These are phyloP conservation scores for Neurospora sp. DNA, from an alignment of 495 filamentous ascomycete species.

Conservation along the genomic window DNA sequence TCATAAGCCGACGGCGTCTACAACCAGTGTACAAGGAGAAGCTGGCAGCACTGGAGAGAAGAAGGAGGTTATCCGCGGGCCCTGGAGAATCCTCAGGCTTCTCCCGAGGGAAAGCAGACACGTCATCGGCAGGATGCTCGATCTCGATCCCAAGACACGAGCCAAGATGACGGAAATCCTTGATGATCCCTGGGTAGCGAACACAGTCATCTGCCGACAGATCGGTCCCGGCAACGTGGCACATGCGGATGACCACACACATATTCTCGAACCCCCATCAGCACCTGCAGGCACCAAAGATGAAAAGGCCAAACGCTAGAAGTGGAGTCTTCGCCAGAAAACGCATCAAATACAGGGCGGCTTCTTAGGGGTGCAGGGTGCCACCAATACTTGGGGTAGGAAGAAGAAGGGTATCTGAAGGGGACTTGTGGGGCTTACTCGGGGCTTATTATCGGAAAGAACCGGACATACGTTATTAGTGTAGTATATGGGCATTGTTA, in stretches of 20 bases:
- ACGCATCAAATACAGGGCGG: not conserved
- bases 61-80: slow-evolving; percentile 78
- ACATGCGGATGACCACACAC: slow-evolving; percentile 40
- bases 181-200: slow-evolving; percentile 79
- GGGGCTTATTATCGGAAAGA: not conserved
- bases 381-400: not conserved
- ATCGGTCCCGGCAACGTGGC: slow-evolving; percentile 32
- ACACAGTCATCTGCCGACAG: slow-evolving; percentile 51
- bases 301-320: not conserved
- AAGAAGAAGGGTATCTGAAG: not conserved
- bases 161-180: slow-evolving; percentile 79
- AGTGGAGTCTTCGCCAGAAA: not conserved
- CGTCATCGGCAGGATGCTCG: slow-evolving; percentile 88
- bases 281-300: slow-evolving; percentile 10
- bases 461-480: not conserved
- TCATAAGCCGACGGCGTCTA: slow-evolving; percentile 2
- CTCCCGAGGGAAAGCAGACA: slow-evolving; percentile 82
- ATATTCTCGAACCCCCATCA: slow-evolving; percentile 44
- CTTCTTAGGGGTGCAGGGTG: not conserved
- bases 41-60: slow-evolving; percentile 38
- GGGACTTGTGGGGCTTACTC: not conserved
- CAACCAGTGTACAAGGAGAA: not conserved
- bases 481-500: not conserved
- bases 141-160: slow-evolving; percentile 73
- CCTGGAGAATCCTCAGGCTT: slow-evolving; percentile 85